A percentile compares a stretch with the other conserved stretches of the same genome.
Conservation (phyloP, 495 filamentous ascomycete species). For the Parathielavia appendiculata region DNA sequence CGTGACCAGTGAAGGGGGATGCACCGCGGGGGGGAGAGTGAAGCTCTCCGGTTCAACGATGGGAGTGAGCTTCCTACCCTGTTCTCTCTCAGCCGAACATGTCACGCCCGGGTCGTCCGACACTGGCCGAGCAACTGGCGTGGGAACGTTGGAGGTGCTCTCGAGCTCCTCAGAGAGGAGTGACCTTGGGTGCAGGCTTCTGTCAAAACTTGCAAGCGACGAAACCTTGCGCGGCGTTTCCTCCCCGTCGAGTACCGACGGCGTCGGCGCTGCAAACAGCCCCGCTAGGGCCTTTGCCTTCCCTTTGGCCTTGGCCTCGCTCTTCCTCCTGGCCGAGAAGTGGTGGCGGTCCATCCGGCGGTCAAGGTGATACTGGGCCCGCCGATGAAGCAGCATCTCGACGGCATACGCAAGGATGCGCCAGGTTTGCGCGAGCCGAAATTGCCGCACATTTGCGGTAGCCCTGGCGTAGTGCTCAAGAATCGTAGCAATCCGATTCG, state of each 20-base stretch:
- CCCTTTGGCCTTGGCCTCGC: conserved; percentile 22
- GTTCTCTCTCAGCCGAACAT: conserved; percentile 24
- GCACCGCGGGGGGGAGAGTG: conserved; percentile 36
- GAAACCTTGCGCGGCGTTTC: conserved; percentile 36
- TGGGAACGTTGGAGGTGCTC: conserved; percentile 71
- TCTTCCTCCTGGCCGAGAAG: conserved; percentile 22
- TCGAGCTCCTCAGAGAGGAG: conserved; percentile 53
- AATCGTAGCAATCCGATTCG: conserved; percentile 45
- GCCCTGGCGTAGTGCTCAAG: conserved; percentile 59
- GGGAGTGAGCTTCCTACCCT: conserved; percentile 35
- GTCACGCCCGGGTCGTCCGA: conserved; percentile 36
- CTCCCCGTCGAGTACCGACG: conserved; percentile 25
- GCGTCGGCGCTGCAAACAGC: conserved; percentile 13
- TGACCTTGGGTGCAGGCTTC: conserved; percentile 29
- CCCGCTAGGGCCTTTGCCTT: conserved; percentile 6
- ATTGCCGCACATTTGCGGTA: conserved; percentile 54
- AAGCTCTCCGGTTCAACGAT: conserved; percentile 42
- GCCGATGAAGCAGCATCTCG: conserved; percentile 52
- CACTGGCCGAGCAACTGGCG: conserved; percentile 67
- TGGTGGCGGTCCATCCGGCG: conserved; percentile 34
- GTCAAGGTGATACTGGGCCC: conserved; percentile 53
- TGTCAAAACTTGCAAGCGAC: conserved; percentile 28
- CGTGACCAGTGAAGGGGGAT: conserved; percentile 23
- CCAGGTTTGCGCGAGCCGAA: conserved; percentile 71
- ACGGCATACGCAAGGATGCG: conserved; percentile 60